Evolutionary conservation across 495 filamentous ascomycete genomes (phyloP).

Genomic region (Hypoxylon intermedium): DNA sequence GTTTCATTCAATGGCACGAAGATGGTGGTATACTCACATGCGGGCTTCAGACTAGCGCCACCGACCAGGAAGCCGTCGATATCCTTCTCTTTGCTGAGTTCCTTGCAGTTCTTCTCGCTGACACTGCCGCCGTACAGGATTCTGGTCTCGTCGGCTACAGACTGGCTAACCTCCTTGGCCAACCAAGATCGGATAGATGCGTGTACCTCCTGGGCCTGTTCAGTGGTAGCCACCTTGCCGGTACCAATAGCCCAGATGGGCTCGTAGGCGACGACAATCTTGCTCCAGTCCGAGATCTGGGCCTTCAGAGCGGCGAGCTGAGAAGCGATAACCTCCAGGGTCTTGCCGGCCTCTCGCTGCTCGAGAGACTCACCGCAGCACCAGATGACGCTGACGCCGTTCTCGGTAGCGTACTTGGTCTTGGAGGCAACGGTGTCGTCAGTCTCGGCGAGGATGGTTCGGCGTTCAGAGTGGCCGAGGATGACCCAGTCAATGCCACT

Average conservation of each 20-base stretch:
- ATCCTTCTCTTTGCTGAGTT: constrained; percentile 87
- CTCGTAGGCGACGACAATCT: constrained; percentile 97
- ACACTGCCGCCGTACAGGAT: constrained; percentile 97
- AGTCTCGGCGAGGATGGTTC: constrained; percentile 82
- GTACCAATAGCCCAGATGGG: constrained; percentile 99
- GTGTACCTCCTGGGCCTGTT: constrained; percentile 96
- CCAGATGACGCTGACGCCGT: constrained; percentile 87
- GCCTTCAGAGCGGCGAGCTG: constrained; percentile 74
- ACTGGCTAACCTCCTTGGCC: constrained; percentile 69
- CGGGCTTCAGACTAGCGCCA: constrained; percentile 97
- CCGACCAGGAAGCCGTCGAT: constrained; percentile 99
- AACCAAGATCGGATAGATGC: constrained; percentile 91
- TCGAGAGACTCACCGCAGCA: constrained; percentile 95
- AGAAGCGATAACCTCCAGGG: constrained; percentile 85
- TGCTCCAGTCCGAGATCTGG: constrained; percentile 82
- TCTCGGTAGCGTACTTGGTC: constrained; percentile 87
- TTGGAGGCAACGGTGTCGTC: constrained; percentile 90
- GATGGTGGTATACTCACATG: constrained; percentile 69
- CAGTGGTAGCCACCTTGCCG: constrained; percentile 91
- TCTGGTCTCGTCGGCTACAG: constrained; percentile 78
- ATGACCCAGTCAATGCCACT: constrained; percentile 86
- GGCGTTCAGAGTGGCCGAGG: constrained; percentile 91
- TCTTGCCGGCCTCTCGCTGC: constrained; percentile 86
- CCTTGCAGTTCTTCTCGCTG: constrained; percentile 96
- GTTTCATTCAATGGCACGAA: constrained; percentile 7